Evolutionary conservation across 2,329 filamentous ascomycete genomes (phyloP), one percentile per base, ranked within the genome.

Genomic region (Emergomyces africanus): DNA sequence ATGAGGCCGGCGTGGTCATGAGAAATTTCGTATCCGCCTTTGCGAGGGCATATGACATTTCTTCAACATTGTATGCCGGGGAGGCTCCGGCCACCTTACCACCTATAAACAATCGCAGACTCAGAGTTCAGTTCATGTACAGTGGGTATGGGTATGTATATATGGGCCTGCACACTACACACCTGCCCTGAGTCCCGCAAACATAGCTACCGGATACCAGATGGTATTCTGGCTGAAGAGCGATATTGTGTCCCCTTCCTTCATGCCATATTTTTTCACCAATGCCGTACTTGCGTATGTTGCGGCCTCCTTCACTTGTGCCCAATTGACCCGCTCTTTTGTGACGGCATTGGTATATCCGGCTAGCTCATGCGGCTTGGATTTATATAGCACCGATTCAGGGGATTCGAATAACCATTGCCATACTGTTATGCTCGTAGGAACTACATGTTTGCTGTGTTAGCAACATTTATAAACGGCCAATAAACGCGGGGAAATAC

Each of bases 21-120:
- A 84, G 66, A 62, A 81, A 81, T 63, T 78, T 81, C 5, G 80
- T 77, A 44, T 79, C 72, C 0, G 76, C 79, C 3, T 76, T 82
- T 65, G 80, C 77, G 3, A 86, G 70, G 2, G 82, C 82, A 67
- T 84, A 84, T 1, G 77, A 78, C 79, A 86, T 84, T 64, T 86
- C 83, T 57, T 86, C 83, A 20, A 81, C 75, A 59, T 81, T 84
- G 69, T 86, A 86, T 0, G 82, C 83, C 1, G 83, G 83, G n/a
- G 76, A 81, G 0, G 82, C 83, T 0, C 83, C 83, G 3, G 77
- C 81, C 2, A 84, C 79, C 46, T 81, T 77, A 9, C 79, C 83
- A 25, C 75, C 58, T 60, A 54, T 20, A 28, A n/a, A 23, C n/a
- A 57, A 37, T 37, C 28, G 6, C 12, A 55, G 15, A 39, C n/a